Base-by-base conservation (phyloP, 495 filamentous ascomycete species). In the Hypoxylon intermedium region DNA sequence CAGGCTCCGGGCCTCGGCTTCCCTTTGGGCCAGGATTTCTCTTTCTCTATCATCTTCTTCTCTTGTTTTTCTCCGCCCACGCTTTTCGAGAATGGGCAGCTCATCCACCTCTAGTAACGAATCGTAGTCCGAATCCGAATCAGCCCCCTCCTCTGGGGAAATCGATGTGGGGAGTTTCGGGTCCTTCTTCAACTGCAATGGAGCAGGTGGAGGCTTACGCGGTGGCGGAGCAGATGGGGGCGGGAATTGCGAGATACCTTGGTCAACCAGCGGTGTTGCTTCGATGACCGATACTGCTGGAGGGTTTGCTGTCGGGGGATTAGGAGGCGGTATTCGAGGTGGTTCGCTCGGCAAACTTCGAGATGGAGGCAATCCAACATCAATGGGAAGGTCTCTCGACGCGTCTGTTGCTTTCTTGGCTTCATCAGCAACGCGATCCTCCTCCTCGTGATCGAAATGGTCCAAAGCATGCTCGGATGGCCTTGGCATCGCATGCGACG, bases 1-100 rank as follows among this genome's bases (percentile, higher is more conserved):
- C 34, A 80, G 68, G 72, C 85, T 91, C 46, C 83, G 80, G 37
- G 77, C 70, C 58, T 88, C 85, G 15, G 83, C 77, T 53, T 93
- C 89, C 63, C 82, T 83, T 48, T 77, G 67, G 12, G 86, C 78
- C 6, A 86, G 68, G 5, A 83, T 81, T 71, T 92, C 90, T 31
- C 92, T 85, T 43, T 92, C 84, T 49, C 80, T 78, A 58, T 97
- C 92, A 67, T 97, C 92, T 46, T 94, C 92, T 68, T 92, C 91
- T 55, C 92, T 83, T 0, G 92, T 97, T 63, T 88, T 91, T 62
- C 91, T 80, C 28, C 92, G 82, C n/a, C 92, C 92, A 40, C 92
- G 82, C 24, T 87, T 86, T 0, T 82, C 75, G n/a, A 70, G 65
- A 1, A 79, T 74, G 13, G 66, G 68, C 28, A 85, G 72, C 55